These are phyloP conservation scores for Gryganskiella cystojenkinii DNA, from an alignment of 192 early-diverging fungal species.

Conservation along the genomic window DNA sequence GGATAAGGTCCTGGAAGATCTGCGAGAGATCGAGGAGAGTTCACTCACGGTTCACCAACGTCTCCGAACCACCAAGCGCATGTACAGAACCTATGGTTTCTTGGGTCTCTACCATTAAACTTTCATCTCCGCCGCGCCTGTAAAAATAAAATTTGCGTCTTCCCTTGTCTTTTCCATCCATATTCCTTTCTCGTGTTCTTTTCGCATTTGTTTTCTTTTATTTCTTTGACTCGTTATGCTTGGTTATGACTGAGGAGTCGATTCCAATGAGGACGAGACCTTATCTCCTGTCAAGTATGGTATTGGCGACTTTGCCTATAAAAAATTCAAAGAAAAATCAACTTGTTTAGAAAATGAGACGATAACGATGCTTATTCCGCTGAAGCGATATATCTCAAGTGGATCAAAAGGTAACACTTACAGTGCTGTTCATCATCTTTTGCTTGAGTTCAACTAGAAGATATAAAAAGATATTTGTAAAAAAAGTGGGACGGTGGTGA, in stretches of 20 bases:
- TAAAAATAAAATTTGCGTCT: background rate
- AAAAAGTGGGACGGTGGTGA: background rate
- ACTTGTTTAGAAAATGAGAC: too few relatives aligned
- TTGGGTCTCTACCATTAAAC: conserved; percentile 33
- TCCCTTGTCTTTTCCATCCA: too few relatives aligned
- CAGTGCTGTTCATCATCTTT: conserved; percentile 40
- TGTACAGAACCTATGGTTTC: conserved; percentile 76
- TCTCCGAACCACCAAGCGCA: conserved; percentile 64
- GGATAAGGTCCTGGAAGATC: conserved; percentile 78
- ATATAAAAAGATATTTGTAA: background rate
- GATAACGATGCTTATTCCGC: too few relatives aligned
- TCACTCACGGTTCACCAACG: conserved; percentile 61
- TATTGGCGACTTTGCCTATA: too few relatives aligned
- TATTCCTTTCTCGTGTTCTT: too few relatives aligned
- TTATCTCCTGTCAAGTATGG: too few relatives aligned
- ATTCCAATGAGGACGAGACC: too few relatives aligned
- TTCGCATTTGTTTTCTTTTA: too few relatives aligned
- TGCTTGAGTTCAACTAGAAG: conserved; percentile 34
- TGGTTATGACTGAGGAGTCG: too few relatives aligned
- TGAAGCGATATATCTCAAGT: background rate
- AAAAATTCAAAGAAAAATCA: too few relatives aligned
- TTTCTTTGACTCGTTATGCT: too few relatives aligned
- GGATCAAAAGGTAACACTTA: conserved; percentile 1
- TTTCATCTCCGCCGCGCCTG: too few relatives aligned
- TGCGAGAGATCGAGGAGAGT: conserved; percentile 79